These are phyloP conservation scores for Arthrobotrys pseudoclavata DNA, from an alignment of 2,329 filamentous ascomycete genomes.

Conservation along the genomic window DNA sequence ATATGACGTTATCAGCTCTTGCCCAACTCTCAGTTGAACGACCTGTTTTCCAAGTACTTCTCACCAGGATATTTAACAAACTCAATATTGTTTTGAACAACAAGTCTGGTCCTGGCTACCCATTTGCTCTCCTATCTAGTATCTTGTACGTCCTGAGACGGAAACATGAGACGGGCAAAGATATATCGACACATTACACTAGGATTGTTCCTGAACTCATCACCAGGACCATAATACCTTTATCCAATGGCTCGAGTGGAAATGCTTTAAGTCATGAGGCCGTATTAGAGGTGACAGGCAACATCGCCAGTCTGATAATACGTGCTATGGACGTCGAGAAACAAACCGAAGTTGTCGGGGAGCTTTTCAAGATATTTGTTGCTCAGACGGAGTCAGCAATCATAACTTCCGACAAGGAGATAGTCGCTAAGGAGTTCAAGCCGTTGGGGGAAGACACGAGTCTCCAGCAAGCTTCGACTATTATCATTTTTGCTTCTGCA, in stretches of 20 bases:
- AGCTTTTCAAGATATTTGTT: slow-evolving; percentile 71
- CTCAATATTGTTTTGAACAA: slow-evolving; percentile 70
- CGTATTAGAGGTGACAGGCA: slow-evolving; percentile 73
- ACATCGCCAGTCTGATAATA: slow-evolving; percentile 74
- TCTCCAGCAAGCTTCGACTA: slow-evolving; percentile 51
- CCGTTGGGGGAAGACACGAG: slow-evolving; percentile 58
- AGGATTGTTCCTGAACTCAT: slow-evolving; percentile 68
- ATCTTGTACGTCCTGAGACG: slow-evolving; percentile 74
- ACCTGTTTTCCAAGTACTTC: slow-evolving; percentile 75
- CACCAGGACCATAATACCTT: slow-evolving; percentile 62
- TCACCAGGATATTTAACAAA: slow-evolving; percentile 75
- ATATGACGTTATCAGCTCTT: slow-evolving; percentile 74
- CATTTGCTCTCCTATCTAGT: slow-evolving; percentile 74
- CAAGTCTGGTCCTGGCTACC: slow-evolving; percentile 68
- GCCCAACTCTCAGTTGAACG: slow-evolving; percentile 75
- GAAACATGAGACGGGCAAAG: slow-evolving; percentile 67
- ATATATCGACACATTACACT: slow-evolving; percentile 68
- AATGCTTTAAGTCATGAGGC: slow-evolving; percentile 69
- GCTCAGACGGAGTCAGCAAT: slow-evolving; percentile 65
- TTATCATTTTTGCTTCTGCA: slow-evolving; percentile 61
- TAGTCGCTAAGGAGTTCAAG: slow-evolving; percentile 60
- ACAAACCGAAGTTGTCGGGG: slow-evolving; percentile 70
- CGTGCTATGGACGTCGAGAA: slow-evolving; percentile 71
- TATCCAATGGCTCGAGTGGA: slow-evolving; percentile 67
- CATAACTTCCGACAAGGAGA: slow-evolving; percentile 65